Evolutionary conservation across 257 asterid genomes (phyloP).

Genomic region (Fraxinus cuspidata): DNA sequence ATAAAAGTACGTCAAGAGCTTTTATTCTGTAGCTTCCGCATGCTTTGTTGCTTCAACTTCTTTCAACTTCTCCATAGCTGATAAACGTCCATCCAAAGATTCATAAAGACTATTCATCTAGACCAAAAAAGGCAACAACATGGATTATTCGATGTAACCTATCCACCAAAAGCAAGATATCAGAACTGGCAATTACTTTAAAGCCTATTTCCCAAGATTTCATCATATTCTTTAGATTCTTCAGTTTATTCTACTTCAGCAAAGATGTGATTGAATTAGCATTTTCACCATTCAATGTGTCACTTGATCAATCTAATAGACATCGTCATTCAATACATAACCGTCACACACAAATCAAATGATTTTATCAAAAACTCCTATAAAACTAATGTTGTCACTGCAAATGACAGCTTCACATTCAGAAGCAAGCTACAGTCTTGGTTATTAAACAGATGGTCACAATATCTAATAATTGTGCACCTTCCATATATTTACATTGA

Average conservation of each 20-base stretch:
- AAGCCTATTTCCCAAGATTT: background rate
- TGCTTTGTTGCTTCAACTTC: constrained; percentile 57
- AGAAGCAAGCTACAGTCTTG: background rate
- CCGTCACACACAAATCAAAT: background rate
- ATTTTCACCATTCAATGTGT: too few relatives aligned
- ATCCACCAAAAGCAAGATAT: constrained; percentile 7
- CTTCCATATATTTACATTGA: background rate
- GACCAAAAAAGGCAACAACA: constrained; percentile 7
- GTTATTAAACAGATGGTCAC: background rate
- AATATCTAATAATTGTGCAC: background rate
- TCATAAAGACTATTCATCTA: constrained; percentile 56
- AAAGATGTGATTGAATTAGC: too few relatives aligned
- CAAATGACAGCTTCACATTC: background rate
- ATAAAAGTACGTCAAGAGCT: constrained; percentile 16
- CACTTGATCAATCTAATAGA: background rate
- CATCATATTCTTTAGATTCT: background rate
- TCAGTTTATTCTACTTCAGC: too few relatives aligned
- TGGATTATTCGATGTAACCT: background rate
- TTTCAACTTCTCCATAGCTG: constrained; percentile 64
- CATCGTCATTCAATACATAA: background rate
- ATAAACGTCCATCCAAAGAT: constrained; percentile 68
- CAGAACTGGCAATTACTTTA: background rate
- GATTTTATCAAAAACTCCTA: background rate
- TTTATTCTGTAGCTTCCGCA: constrained; percentile 62
- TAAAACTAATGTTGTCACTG: background rate